phyloP scores from a whole-genome alignment of 73 alveolate species.

The Paramecium biaurelia region DNA sequence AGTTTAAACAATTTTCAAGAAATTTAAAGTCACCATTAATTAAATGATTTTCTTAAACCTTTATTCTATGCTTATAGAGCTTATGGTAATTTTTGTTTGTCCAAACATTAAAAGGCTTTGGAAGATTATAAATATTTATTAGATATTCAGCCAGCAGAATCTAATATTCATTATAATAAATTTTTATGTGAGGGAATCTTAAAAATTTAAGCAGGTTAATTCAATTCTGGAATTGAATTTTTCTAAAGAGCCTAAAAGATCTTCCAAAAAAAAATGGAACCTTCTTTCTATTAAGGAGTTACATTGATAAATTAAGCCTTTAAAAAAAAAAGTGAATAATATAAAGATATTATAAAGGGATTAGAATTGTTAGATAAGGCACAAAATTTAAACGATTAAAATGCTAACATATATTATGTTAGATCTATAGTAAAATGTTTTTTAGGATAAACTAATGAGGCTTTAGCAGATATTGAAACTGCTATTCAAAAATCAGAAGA shows the following conservation, averaged over 20 bases:
- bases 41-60: constrained; percentile 65
- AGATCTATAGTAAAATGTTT: constrained; percentile 63
- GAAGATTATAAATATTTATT: constrained; percentile 59
- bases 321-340: not conserved
- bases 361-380: constrained; percentile 57
- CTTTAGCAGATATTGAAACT: constrained; percentile 57
- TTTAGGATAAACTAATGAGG: constrained; percentile 46
- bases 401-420: constrained; percentile 59
- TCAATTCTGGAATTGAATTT: constrained; percentile 44
- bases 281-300: constrained; percentile 59
- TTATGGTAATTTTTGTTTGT: constrained; percentile 61
- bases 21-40: constrained; percentile 18
- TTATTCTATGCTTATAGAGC: constrained; percentile 66
- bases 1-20: constrained; percentile 17
- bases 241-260: constrained; percentile 60
- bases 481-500: constrained; percentile 72
- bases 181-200: constrained; percentile 66
- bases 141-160: constrained; percentile 14
- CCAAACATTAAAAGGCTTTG: constrained; percentile 64
- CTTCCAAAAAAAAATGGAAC: constrained; percentile 67
- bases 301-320: constrained; percentile 59
- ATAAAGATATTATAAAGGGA: constrained; percentile 1
- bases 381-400: constrained; percentile 35
- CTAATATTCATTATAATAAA: constrained; percentile 56
- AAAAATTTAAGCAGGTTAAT: constrained; percentile 41